phyloP scores from a whole-genome alignment of 495 filamentous ascomycete species.

The Talaromyces liani region DNA sequence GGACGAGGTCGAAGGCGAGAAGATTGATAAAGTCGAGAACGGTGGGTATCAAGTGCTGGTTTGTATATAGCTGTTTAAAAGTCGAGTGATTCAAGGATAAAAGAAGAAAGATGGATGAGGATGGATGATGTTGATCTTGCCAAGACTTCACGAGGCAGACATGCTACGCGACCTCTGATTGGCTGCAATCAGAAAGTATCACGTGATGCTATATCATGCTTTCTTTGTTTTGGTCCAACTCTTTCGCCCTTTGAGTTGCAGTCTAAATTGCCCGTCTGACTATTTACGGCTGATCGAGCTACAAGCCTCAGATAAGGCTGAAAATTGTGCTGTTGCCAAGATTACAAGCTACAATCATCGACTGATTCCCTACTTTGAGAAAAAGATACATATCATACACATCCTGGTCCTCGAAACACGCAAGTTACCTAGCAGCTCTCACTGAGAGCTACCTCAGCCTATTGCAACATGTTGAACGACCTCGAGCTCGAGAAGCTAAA shows the following conservation, averaged over 20 bases:
- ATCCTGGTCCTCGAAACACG: not conserved
- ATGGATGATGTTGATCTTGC: not conserved
- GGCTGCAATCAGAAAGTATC: not conserved
- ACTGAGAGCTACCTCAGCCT: not conserved
- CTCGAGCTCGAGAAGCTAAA: slow-evolving; percentile 30
- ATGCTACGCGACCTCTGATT: not conserved
- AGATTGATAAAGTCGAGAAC: too few relatives aligned
- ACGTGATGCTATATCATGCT: not conserved
- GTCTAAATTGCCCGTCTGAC: too few relatives aligned
- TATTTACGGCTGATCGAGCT: too few relatives aligned
- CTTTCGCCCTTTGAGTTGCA: not conserved
- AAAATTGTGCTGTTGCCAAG: too few relatives aligned
- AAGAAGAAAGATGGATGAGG: not conserved
- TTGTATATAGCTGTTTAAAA: too few relatives aligned
- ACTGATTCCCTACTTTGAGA: not conserved
- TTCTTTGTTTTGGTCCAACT: not conserved
- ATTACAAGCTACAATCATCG: not conserved
- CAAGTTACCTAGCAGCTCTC: not conserved
- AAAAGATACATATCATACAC: too few relatives aligned
- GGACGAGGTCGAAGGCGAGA: too few relatives aligned
- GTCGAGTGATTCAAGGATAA: too few relatives aligned
- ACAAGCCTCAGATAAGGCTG: too few relatives aligned
- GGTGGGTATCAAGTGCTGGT: too few relatives aligned
- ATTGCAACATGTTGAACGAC: slow-evolving; percentile 29
- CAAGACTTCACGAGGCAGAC: not conserved